phyloP scores from a whole-genome alignment of 2,329 filamentous ascomycete genomes.

The Fonsecaea multimorphosa region DNA sequence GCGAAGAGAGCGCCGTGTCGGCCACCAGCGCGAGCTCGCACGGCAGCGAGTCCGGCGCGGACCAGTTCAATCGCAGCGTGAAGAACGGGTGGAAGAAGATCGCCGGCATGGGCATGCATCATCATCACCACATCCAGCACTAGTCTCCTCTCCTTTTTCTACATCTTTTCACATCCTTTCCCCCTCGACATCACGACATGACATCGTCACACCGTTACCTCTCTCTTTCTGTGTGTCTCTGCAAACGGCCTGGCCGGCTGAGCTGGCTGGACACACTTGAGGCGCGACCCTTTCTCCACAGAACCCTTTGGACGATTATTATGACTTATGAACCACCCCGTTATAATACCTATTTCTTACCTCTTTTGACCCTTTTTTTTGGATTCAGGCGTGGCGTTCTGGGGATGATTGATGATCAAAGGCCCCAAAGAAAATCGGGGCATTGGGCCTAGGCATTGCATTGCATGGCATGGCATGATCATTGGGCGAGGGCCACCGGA shows the following conservation, averaged over 20 bases:
- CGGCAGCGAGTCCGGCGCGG: slow-evolving; percentile 37
- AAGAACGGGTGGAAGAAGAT: slow-evolving; percentile 40
- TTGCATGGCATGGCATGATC: background rate
- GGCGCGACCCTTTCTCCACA: background rate
- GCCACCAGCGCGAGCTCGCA: slow-evolving; percentile 15
- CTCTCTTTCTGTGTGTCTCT: background rate
- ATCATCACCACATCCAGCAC: background rate
- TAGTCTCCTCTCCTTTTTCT: no score
- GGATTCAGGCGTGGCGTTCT: background rate
- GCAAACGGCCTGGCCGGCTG: no score
- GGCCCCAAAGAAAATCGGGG: no score
- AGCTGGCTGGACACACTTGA: background rate
- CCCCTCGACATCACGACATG: no score
- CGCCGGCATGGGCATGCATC: slow-evolving; percentile 18
- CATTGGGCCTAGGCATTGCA: background rate
- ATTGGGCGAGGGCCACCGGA: background rate
- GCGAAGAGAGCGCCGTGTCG: slow-evolving; percentile 24
- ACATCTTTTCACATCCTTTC: no score
- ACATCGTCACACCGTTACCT: background rate
- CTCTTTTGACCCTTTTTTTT: background rate
- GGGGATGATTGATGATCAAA: background rate
- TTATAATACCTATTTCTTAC: no score
- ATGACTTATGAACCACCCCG: no score
- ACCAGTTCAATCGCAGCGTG: slow-evolving; percentile 37
- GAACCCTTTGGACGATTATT: background rate